Evolutionary conservation across 1,284 basidiomycete species (phyloP).

Genomic region (Pyrrhoderma noxium): DNA sequence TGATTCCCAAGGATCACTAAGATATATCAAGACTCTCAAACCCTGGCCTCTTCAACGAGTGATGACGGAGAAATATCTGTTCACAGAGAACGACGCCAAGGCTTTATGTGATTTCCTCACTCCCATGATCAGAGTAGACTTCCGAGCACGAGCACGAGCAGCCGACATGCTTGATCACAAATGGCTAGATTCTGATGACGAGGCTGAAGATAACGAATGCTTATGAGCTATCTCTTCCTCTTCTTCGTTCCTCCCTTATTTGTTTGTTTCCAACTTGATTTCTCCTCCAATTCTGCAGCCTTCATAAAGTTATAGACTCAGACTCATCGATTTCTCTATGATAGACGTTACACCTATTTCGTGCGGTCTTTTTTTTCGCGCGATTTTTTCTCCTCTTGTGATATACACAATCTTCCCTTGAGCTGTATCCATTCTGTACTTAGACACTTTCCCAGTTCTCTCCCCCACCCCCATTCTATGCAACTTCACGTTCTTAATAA

Average conservation of each 20-base stretch:
- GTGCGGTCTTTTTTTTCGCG: neutral
- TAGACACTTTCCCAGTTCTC: too few species aligned
- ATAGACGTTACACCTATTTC: neutral
- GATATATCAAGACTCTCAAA: conserved; percentile 75
- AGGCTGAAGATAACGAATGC: conserved; percentile 34
- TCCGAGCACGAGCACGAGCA: conserved; percentile 62
- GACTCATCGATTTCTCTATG: neutral
- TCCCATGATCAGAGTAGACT: conserved; percentile 75
- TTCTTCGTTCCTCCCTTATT: neutral
- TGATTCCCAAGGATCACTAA: conserved; percentile 53
- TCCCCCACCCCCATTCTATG: too few species aligned
- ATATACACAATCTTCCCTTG: too few species aligned
- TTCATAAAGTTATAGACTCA: neutral
- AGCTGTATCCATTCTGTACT: too few species aligned
- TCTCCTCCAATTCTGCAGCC: neutral
- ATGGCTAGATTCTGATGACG: conserved; percentile 57
- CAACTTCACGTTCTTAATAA: too few species aligned
- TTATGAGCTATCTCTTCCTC: conserved; percentile 5
- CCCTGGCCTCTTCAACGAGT: conserved; percentile 81
- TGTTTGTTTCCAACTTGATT: neutral
- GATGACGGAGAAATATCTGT: conserved; percentile 79
- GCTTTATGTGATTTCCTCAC: conserved; percentile 65
- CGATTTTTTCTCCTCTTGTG: neutral
- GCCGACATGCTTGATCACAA: conserved; percentile 63
- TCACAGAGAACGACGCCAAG: conserved; percentile 49